phyloP scores from a whole-genome alignment of 257 asterid genomes.

The Thymus quinquecostatus region DNA sequence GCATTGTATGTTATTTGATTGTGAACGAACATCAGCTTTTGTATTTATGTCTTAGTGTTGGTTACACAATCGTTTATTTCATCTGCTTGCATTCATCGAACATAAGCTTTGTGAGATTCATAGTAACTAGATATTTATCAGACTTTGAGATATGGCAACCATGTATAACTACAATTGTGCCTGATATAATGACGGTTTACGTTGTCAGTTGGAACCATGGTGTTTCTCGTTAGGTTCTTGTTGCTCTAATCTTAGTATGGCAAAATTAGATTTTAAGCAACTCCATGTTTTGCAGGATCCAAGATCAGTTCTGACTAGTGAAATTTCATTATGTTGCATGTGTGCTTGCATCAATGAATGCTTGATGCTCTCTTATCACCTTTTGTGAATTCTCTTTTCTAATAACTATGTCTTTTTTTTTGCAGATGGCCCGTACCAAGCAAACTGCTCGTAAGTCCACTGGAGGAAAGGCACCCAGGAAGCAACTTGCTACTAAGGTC shows the following conservation, averaged over 20 bases:
- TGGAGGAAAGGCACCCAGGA: constrained; percentile 84
- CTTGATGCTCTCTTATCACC: background rate
- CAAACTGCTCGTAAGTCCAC: constrained; percentile 83
- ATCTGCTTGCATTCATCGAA: background rate
- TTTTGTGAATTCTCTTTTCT: background rate
- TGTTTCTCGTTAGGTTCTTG: background rate
- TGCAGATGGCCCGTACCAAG: constrained; percentile 79
- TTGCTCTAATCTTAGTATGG: background rate
- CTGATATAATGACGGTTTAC: background rate
- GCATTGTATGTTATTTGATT: background rate
- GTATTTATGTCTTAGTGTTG: background rate
- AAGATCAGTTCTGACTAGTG: background rate
- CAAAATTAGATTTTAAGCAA: background rate
- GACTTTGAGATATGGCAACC: background rate
- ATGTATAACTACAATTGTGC: background rate
- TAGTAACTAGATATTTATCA: background rate
- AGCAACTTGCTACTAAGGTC: constrained; percentile 79
- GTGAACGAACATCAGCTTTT: background rate
- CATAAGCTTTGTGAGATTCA: background rate
- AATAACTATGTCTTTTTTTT: background rate
- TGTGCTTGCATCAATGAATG: background rate
- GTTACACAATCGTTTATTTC: background rate
- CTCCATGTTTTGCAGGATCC: background rate
- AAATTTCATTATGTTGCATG: background rate
- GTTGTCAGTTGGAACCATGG: background rate